A percentile compares a stretch with the other conserved stretches of the same genome.
Evolutionary conservation across 176 grass and related monocot genomes (phyloP).

Genomic region (Carex myosuroides): DNA sequence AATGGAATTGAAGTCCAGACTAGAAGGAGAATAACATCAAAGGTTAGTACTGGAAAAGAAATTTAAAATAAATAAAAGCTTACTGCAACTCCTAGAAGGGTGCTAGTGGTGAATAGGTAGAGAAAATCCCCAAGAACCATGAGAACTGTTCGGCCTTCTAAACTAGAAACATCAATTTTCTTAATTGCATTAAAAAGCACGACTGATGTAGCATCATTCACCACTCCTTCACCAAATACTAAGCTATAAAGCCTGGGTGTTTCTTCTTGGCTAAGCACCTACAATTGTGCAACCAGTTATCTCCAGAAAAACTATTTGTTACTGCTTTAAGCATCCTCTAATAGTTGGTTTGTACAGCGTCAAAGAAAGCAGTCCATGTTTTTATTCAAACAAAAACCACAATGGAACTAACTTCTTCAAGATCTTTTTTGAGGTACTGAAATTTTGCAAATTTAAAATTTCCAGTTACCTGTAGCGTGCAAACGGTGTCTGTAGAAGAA

Average conservation of each 20-base stretch:
- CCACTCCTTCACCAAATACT: constrained; percentile 91
- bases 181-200: constrained; percentile 90
- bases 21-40: background rate
- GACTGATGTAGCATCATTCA: constrained; percentile 80
- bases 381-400: background rate
- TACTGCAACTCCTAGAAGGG: constrained; percentile 65
- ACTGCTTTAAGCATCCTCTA: background rate
- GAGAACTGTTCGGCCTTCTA: constrained; percentile 37
- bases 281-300: background rate
- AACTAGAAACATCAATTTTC: constrained; percentile 46
- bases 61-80: constrained; percentile 25
- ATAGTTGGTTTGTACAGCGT: background rate
- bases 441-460: background rate
- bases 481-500: constrained; percentile 83
- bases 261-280: constrained; percentile 91
- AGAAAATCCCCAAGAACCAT: constrained; percentile 71
- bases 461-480: constrained; percentile 57
- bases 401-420: background rate
- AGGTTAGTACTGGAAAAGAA: background rate
- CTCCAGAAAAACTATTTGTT: background rate
- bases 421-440: background rate
- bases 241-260: constrained; percentile 84
- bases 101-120: constrained; percentile 66
- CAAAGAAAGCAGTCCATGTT: background rate
- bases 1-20: background rate